Evolutionary conservation across 106 monocot species (phyloP).

Genomic region (Phalaenopsis equestris): DNA sequence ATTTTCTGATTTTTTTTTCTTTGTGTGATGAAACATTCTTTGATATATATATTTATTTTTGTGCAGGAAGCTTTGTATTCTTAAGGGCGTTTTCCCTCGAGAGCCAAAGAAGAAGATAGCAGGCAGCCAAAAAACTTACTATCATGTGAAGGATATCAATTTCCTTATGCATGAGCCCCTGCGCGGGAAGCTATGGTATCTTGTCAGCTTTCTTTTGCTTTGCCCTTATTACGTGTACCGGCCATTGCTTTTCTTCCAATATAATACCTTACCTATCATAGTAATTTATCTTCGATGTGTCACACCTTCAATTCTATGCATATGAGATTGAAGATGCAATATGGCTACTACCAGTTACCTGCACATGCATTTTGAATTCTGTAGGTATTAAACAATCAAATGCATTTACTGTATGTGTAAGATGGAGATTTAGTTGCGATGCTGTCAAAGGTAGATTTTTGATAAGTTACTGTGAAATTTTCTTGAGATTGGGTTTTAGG

Average conservation of each 20-base stretch:
- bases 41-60: not conserved
- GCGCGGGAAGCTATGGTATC: conserved; percentile 67
- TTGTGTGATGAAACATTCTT: not conserved
- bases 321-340: not conserved
- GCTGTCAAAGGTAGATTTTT: not conserved
- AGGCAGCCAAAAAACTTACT: conserved; percentile 92
- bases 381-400: not conserved
- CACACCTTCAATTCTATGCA: not conserved
- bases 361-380: not conserved
- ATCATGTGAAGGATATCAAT: conserved; percentile 79
- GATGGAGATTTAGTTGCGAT: not conserved
- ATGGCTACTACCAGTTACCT: not conserved
- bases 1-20: not conserved
- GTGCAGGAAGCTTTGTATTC: conserved; percentile 83
- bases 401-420: not conserved
- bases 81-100: conserved; percentile 81
- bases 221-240: not conserved
- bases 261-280: not conserved
- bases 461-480: not conserved
- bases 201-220: not conserved
- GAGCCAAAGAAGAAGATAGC: conserved; percentile 92
- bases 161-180: conserved; percentile 81
- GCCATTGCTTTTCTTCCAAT: not conserved
- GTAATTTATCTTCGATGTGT: not conserved
- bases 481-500: not conserved